Conservation (phyloP, 441 rosid species). For the Mallotus japonicus region DNA sequence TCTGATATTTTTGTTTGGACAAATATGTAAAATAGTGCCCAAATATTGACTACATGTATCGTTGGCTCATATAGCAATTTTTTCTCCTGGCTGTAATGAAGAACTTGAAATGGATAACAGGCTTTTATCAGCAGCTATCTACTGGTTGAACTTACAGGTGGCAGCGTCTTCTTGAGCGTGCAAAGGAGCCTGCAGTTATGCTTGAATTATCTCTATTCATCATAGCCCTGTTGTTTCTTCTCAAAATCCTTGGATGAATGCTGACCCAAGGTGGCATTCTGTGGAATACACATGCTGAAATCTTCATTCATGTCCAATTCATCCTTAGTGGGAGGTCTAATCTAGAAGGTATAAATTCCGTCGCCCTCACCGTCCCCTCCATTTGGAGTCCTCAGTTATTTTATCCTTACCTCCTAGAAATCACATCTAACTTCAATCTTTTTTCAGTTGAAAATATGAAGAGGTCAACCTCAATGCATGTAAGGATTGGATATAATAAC, state of each 20-base stretch:
- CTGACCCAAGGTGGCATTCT: too few species aligned
- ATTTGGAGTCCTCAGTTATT: neutral
- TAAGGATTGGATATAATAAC: neutral
- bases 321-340: neutral
- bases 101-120: conserved; percentile 82
- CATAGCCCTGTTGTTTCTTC: conserved; percentile 57
- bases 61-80: conserved; percentile 23
- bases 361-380: neutral
- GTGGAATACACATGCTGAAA: too few species aligned
- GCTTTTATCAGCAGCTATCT: conserved; percentile 91
- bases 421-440: neutral
- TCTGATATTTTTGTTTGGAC: too few species aligned
- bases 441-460: neutral
- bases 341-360: conserved; percentile 18
- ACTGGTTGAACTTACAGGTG: conserved; percentile 99
- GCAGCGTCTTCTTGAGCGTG: conserved; percentile 41
- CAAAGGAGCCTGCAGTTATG: conserved; percentile 47
- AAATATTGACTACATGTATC: conserved; percentile 5
- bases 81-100: conserved; percentile 55
- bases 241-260: conserved; percentile 41
- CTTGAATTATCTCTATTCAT: conserved; percentile 55
- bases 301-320: too few species aligned
- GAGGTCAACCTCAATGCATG: neutral
- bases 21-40: too few species aligned
- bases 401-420: neutral